Evolutionary conservation across 163 green algal genomes (phyloP).

Genomic region (Picocystis sp.): DNA sequence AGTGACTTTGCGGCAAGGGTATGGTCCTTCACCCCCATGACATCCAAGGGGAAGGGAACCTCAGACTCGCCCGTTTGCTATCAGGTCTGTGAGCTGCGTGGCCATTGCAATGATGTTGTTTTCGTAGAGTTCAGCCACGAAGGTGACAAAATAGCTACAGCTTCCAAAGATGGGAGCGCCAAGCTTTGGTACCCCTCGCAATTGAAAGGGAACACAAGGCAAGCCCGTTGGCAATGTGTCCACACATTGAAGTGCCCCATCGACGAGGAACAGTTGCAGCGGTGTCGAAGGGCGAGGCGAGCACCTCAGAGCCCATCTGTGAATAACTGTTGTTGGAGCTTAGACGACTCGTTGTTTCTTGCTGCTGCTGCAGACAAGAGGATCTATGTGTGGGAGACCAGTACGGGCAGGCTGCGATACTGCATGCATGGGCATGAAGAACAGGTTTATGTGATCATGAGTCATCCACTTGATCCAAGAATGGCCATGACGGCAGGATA

Average conservation of each 20-base stretch:
- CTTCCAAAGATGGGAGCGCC: slow-evolving; percentile 42
- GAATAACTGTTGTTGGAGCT: no score
- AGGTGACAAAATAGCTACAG: slow-evolving; percentile 37
- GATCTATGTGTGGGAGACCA: slow-evolving; percentile 1
- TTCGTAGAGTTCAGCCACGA: slow-evolving; percentile 43
- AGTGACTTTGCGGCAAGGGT: no score
- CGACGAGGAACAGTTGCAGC: no score
- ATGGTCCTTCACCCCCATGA: no score
- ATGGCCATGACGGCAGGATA: slow-evolving; percentile 49
- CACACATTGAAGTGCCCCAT: no score
- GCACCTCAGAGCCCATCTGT: no score
- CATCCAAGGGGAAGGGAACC: no score
- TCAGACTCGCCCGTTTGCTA: neutral
- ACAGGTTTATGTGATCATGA: slow-evolving; percentile 38
- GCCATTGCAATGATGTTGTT: slow-evolving; percentile 47
- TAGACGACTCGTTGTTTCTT: slow-evolving; percentile 1
- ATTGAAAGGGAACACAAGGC: no score
- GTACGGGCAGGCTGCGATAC: neutral
- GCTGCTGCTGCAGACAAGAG: neutral
- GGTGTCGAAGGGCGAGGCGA: no score
- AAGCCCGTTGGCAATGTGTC: no score
- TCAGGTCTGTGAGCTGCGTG: slow-evolving; percentile 26
- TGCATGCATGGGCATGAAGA: neutral
- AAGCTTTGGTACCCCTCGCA: neutral
- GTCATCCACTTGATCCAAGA: slow-evolving; percentile 34